Evolutionary conservation across 1,284 basidiomycete genomes (phyloP).

Genomic region (Naganishia sp.): DNA sequence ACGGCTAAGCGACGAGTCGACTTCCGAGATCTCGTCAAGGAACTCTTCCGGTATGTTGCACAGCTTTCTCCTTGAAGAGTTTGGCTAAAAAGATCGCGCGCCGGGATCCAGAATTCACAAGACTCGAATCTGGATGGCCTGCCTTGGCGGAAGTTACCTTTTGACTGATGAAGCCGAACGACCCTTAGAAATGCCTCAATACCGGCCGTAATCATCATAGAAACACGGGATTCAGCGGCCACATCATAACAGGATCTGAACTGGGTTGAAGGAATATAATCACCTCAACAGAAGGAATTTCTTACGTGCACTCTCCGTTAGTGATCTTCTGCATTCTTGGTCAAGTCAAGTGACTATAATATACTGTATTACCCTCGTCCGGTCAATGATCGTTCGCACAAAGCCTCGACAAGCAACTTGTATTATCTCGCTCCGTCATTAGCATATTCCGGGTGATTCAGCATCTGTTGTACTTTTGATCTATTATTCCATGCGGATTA

Average conservation of each 20-base stretch:
- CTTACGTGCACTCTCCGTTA: not conserved
- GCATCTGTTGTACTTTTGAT: conserved; percentile 5
- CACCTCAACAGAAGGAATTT: not conserved
- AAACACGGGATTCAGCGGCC: not conserved
- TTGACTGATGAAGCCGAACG: conserved; percentile 23
- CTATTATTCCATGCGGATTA: not conserved
- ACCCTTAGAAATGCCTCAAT: not conserved
- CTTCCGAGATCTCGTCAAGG: conserved; percentile 91
- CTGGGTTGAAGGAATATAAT: conserved; percentile 1
- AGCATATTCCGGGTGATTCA: not conserved
- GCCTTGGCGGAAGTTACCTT: conserved; percentile 35
- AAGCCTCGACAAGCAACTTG: conserved; percentile 1
- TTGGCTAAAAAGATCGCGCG: too few relatives aligned
- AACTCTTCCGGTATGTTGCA: conserved; percentile 72
- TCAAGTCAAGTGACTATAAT: conserved; percentile 8
- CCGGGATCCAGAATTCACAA: conserved; percentile 64
- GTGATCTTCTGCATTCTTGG: not conserved
- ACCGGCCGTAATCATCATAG: not conserved
- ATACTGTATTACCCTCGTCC: conserved; percentile 8
- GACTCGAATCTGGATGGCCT: conserved; percentile 77
- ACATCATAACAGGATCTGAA: not conserved
- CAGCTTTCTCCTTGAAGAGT: too few relatives aligned
- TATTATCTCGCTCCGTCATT: conserved; percentile 11
- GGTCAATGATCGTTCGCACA: not conserved
- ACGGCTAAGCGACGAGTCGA: conserved; percentile 94